Evolutionary conservation across 257 asterid genomes (phyloP).

Genomic region (Oldenlandia corymbosa): DNA sequence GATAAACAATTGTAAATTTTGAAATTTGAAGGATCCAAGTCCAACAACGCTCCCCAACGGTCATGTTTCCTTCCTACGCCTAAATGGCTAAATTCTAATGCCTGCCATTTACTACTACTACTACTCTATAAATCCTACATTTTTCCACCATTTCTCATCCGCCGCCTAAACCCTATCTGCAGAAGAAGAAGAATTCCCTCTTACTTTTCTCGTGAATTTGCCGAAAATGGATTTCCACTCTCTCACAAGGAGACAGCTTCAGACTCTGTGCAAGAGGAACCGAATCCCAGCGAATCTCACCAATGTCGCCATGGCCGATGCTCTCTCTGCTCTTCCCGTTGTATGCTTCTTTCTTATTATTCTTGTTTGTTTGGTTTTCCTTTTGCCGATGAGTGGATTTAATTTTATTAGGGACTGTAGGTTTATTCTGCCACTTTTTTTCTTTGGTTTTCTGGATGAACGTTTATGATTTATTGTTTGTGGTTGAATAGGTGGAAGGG

Average conservation of each 20-base stretch:
- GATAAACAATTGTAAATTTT: constrained; percentile 23
- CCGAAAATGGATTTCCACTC: constrained; percentile 47
- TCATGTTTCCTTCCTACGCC: constrained; percentile 13
- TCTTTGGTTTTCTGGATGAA: no score
- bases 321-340: constrained; percentile 48
- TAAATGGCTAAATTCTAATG: no score
- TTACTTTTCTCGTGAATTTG: no score
- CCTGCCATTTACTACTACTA: no score
- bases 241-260: constrained; percentile 67
- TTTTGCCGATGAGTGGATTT: neutral
- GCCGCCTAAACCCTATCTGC: no score
- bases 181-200: no score
- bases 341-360: constrained; percentile 27
- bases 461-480: no score
- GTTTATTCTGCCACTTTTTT: no score
- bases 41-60: no score
- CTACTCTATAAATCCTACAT: no score
- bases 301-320: constrained; percentile 57
- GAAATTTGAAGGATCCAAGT: constrained; percentile 28
- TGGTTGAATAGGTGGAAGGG: constrained; percentile 71
- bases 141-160: no score
- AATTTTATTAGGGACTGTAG: no score
- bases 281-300: constrained; percentile 63
- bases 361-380: neutral
- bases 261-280: constrained; percentile 67